Percentiles rank a stretch among this genome's conserved stretches.
Evolutionary conservation across 1,284 basidiomycete genomes (phyloP).

Genomic region (Paramarasmius palmivorus): DNA sequence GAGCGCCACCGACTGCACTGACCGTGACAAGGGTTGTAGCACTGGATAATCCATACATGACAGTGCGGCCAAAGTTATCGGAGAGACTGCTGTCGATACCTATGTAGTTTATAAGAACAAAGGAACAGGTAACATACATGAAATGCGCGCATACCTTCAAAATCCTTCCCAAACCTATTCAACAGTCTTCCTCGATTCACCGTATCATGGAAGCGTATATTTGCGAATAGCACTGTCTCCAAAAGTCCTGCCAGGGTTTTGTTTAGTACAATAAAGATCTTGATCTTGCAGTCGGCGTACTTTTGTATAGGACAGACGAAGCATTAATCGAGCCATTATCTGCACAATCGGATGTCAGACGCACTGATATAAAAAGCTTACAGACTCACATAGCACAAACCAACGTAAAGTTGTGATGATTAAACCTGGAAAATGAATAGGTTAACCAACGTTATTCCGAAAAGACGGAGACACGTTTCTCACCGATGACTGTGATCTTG

Average conservation of each 20-base stretch:
- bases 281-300: conserved; percentile 37
- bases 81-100: conserved; percentile 85
- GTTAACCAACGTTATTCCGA: conserved; percentile 2
- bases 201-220: conserved; percentile 93
- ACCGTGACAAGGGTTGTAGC: conserved; percentile 78
- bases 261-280: conserved; percentile 3
- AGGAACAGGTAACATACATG: background rate
- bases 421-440: conserved; percentile 43
- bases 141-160: conserved; percentile 64
- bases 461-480: background rate
- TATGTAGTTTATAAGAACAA: too few relatives aligned
- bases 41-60: conserved; percentile 59
- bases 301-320: conserved; percentile 69
- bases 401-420: conserved; percentile 65
- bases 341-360: conserved; percentile 22
- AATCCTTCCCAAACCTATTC: conserved; percentile 93
- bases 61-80: conserved; percentile 83
- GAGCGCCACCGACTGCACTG: conserved; percentile 76
- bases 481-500: conserved; percentile 45
- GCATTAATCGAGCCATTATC: conserved; percentile 73
- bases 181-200: conserved; percentile 83
- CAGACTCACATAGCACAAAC: conserved; percentile 60
- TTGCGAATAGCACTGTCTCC: conserved; percentile 85
- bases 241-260: conserved; percentile 57
- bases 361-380: background rate